Percentiles rank a stretch among this genome's conserved stretches.
Conservation (phyloP, 192 early-diverging fungal species). For the Coemansia erecta region DNA sequence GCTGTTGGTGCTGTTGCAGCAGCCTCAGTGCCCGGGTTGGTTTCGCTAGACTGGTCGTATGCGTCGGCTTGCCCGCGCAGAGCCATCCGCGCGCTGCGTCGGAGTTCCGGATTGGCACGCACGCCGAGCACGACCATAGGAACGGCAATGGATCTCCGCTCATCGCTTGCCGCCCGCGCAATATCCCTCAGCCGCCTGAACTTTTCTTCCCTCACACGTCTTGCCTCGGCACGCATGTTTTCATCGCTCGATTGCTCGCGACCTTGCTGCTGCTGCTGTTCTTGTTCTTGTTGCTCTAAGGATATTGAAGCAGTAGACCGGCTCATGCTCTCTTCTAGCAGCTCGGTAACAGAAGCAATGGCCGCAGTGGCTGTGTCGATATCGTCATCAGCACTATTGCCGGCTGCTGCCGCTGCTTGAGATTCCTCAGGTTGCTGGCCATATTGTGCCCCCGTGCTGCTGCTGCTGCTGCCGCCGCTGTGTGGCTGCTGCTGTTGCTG, state of each 20-base stretch:
- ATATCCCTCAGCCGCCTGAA: constrained; percentile 33
- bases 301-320: not conserved
- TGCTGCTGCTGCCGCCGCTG: too few species aligned
- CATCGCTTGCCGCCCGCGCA: constrained; percentile 39
- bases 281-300: not conserved
- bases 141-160: constrained; percentile 24
- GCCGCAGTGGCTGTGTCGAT: too few species aligned
- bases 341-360: too few species aligned
- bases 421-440: too few species aligned
- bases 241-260: constrained; percentile 9
- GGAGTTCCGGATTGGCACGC: constrained; percentile 30
- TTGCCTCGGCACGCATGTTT: constrained; percentile 14
- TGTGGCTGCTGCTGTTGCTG: not conserved
- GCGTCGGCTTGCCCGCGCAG: not conserved
- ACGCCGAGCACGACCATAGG: constrained; percentile 39
- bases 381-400: too few species aligned
- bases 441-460: too few species aligned
- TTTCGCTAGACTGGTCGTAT: too few species aligned
- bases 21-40: not conserved
- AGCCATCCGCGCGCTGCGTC: constrained; percentile 6
- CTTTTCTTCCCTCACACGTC: constrained; percentile 27
- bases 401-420: too few species aligned
- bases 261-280: not conserved
- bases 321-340: too few species aligned
- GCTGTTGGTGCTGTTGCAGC: not conserved